These are phyloP conservation scores for Gnomoniopsis smithogilvyi DNA, from an alignment of 2,329 filamentous ascomycete genomes.

Conservation along the genomic window DNA sequence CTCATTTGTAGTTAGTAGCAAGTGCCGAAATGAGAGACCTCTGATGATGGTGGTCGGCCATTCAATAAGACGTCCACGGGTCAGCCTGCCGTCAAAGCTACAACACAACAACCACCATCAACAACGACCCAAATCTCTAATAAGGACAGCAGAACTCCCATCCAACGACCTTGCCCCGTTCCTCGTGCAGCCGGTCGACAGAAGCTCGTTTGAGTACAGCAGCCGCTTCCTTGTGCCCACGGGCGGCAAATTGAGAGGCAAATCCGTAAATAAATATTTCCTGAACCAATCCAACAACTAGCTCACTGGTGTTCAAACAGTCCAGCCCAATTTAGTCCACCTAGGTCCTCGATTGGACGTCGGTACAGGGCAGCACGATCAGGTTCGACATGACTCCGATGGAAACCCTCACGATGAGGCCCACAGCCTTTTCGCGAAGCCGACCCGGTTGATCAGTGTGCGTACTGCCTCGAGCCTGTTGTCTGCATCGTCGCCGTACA, in stretches of 20 bases:
- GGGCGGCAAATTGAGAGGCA: neutral
- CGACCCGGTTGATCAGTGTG: too few relatives aligned
- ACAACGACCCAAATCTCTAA: neutral
- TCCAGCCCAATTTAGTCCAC: too few relatives aligned
- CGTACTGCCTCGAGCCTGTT: too few relatives aligned
- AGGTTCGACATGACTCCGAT: neutral
- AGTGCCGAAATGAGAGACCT: neutral
- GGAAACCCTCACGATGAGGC: neutral
- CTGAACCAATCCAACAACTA: neutral
- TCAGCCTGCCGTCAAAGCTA: too few relatives aligned
- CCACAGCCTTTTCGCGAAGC: too few relatives aligned
- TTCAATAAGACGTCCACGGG: too few relatives aligned
- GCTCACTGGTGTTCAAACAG: too few relatives aligned
- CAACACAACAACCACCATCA: neutral
- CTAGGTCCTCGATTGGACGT: too few relatives aligned
- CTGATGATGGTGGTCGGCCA: neutral
- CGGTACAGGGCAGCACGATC: neutral
- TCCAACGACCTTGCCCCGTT: neutral
- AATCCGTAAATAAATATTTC: neutral
- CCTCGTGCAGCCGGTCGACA: constrained; percentile 1
- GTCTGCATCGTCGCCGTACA: too few relatives aligned
- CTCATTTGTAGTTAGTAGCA: constrained; percentile 2
- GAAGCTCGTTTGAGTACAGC: neutral
- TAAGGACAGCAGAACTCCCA: neutral
- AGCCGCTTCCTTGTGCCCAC: constrained; percentile 1